These are phyloP conservation scores for Fistulina hepatica DNA, from an alignment of 1,284 basidiomycete genomes.

Conservation along the genomic window DNA sequence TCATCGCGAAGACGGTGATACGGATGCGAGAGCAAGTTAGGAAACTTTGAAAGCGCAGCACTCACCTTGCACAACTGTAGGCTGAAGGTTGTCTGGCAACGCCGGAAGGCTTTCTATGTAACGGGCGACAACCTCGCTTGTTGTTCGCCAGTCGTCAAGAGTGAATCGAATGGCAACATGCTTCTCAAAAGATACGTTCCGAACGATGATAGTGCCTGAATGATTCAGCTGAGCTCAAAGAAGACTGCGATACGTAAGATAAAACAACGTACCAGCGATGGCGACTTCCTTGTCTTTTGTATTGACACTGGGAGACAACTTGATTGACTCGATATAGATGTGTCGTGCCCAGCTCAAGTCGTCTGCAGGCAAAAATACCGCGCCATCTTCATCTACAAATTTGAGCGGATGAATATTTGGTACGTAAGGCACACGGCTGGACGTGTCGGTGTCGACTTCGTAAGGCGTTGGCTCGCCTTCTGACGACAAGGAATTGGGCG, in stretches of 20 bases:
- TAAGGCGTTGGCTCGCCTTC: constrained; percentile 18
- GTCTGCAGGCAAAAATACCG: too few species aligned
- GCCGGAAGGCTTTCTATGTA: constrained; percentile 34
- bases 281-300: constrained; percentile 13
- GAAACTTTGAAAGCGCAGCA: too few species aligned
- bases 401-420: background rate
- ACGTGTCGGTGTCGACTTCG: constrained; percentile 31
- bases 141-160: constrained; percentile 89
- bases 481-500: constrained; percentile 7
- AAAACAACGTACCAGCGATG: constrained; percentile 1
- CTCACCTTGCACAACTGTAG: too few species aligned
- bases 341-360: too few species aligned
- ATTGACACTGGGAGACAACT: constrained; percentile 22
- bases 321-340: constrained; percentile 40
- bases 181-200: constrained; percentile 84
- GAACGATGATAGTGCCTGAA: constrained; percentile 66
- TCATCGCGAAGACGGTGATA: too few species aligned
- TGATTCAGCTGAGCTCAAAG: constrained; percentile 10
- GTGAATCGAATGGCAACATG: constrained; percentile 83
- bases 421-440: constrained; percentile 22
- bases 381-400: background rate
- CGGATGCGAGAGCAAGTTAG: too few species aligned
- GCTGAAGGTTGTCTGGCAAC: constrained; percentile 14
- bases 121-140: constrained; percentile 71
- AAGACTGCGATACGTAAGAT: constrained; percentile 23